These are phyloP conservation scores for Apiotrichum mycotoxinovorans DNA, from an alignment of 1,284 basidiomycete species.

Conservation along the genomic window DNA sequence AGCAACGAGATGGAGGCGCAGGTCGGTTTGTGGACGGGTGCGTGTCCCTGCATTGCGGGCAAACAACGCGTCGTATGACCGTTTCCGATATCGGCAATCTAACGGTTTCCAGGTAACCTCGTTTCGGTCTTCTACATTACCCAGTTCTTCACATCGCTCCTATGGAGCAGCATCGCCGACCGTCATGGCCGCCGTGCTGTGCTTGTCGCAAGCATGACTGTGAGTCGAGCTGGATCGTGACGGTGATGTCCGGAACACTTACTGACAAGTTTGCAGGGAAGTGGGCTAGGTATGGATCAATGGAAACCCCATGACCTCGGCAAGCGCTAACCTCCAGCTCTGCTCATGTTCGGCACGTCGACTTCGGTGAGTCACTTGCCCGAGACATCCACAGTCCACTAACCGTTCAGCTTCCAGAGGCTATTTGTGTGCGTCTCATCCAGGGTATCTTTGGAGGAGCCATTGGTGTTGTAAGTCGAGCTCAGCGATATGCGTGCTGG, in stretches of 20 bases:
- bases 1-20: slow-evolving; percentile 45
- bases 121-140: slow-evolving; percentile 55
- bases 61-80: no score
- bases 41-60: not conserved
- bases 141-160: slow-evolving; percentile 81
- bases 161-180: slow-evolving; percentile 90
- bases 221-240: slow-evolving; percentile 53
- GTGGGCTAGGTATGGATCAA: slow-evolving; percentile 34
- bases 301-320: not conserved
- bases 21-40: slow-evolving; percentile 49
- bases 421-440: slow-evolving; percentile 79
- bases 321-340: slow-evolving; percentile 41
- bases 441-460: slow-evolving; percentile 96
- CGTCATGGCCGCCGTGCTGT: slow-evolving; percentile 84
- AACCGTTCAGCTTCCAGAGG: slow-evolving; percentile 61
- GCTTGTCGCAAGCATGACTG: slow-evolving; percentile 76
- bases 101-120: slow-evolving; percentile 39
- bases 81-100: slow-evolving; percentile 4
- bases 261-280: slow-evolving; percentile 31
- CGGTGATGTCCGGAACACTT: not conserved
- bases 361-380: slow-evolving; percentile 53
- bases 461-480: slow-evolving; percentile 73
- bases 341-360: slow-evolving; percentile 78
- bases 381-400: not conserved
- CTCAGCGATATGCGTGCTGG: not conserved